These are phyloP conservation scores for Lachnellula suecica DNA, from an alignment of 2,329 filamentous ascomycete genomes.

Conservation along the genomic window DNA sequence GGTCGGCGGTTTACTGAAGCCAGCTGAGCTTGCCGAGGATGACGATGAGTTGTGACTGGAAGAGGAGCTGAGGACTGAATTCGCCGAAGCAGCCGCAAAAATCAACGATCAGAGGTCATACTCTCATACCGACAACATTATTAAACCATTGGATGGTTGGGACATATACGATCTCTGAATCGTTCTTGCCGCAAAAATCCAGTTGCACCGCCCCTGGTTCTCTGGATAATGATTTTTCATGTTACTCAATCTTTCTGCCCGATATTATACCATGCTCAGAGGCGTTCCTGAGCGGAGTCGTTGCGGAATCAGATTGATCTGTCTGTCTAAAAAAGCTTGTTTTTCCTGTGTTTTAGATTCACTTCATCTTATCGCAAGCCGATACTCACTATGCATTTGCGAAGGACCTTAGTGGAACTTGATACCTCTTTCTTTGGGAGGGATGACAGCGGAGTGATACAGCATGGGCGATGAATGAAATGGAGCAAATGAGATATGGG, in stretches of 20 bases:
- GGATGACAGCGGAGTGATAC: conserved; percentile 12
- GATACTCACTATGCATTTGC: conserved; percentile 26
- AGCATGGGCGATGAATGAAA: conserved; percentile 5
- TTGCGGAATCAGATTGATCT: conserved; percentile 23
- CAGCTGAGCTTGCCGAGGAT: conserved; percentile 87
- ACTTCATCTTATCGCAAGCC: conserved; percentile 25
- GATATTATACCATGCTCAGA: conserved; percentile 21
- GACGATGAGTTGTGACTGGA: conserved; percentile 88
- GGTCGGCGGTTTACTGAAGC: conserved; percentile 93
- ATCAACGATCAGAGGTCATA: conserved; percentile 11
- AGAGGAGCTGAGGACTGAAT: conserved; percentile 64
- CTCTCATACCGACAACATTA: conserved; percentile 16
- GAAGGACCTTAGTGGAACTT: conserved; percentile 17
- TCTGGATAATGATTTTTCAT: conserved; percentile 26
- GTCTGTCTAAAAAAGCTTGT: conserved; percentile 28
- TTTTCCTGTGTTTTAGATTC: conserved; percentile 29
- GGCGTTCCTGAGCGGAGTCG: conserved; percentile 24
- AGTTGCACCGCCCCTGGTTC: conserved; percentile 4
- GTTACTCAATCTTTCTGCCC: conserved; percentile 16
- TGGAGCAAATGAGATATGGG: conserved; percentile 4
- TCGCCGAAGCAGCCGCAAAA: conserved; percentile 19
- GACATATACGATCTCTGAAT: conserved; percentile 60
- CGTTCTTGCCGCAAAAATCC: background rate
- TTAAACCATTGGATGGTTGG: conserved; percentile 58
- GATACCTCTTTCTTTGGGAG: conserved; percentile 21